Percentiles rank a stretch among this genome's conserved stretches.
These are phyloP conservation scores for Plenodomus lindquistii DNA, from an alignment of 2,329 filamentous ascomycete species.

Conservation along the genomic window DNA sequence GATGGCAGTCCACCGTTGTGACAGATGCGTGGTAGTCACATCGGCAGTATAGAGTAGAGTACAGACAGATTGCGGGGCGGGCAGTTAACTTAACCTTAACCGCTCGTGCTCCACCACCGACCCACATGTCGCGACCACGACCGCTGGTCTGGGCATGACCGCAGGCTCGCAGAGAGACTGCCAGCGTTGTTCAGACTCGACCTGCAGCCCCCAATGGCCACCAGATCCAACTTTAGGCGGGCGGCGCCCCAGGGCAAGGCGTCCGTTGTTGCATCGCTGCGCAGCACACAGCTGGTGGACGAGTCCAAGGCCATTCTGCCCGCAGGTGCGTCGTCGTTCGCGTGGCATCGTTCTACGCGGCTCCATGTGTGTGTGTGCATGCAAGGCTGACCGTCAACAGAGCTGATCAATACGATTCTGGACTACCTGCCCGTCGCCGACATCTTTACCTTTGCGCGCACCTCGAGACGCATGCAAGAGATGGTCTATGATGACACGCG, in stretches of 20 bases:
- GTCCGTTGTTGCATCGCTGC: constrained; percentile 73
- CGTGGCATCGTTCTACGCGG: background rate
- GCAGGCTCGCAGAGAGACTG: background rate
- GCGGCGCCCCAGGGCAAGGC: constrained; percentile 33
- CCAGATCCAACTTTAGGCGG: constrained; percentile 57
- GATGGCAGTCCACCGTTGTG: no score
- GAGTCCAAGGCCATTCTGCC: constrained; percentile 78
- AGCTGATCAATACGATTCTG: constrained; percentile 85
- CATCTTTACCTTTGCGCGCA: constrained; percentile 80
- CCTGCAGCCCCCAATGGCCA: constrained; percentile 22
- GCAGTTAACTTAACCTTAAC: background rate
- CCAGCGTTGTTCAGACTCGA: background rate
- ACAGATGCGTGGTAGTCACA: no score
- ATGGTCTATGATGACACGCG: constrained; percentile 99
- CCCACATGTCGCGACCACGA: background rate
- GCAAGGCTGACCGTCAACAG: constrained; percentile 48
- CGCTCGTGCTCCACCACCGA: background rate
- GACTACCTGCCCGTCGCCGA: constrained; percentile 87
- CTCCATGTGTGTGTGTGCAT: background rate
- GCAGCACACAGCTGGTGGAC: constrained; percentile 78
- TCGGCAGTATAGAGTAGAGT: no score
- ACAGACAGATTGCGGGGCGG: background rate
- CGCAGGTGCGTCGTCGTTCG: constrained; percentile 63
- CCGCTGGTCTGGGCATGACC: background rate
- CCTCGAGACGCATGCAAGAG: constrained; percentile 85